phyloP scores from a whole-genome alignment of 169 alveolate genomes.

The Plasmodium ovale region DNA sequence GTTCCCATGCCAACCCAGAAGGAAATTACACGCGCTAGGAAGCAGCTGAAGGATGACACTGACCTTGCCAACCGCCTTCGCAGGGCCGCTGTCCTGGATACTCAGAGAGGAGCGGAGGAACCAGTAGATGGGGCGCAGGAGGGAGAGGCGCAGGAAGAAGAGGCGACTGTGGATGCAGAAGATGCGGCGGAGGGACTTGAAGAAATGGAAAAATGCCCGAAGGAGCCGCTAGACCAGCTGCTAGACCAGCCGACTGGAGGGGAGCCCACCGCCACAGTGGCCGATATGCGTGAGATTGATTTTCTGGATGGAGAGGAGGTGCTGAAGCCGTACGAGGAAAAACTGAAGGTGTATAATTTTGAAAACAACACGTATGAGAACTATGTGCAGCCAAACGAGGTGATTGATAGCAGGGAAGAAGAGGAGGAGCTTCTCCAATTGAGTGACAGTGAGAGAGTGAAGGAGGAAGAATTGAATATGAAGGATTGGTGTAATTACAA shows the following conservation, averaged over 20 bases:
- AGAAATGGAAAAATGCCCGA: background rate
- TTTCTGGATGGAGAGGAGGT: background rate
- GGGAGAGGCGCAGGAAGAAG: background rate
- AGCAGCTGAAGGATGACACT: slow-evolving; percentile 16
- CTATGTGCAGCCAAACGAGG: slow-evolving; percentile 5
- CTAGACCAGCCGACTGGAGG: background rate
- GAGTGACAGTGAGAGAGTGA: slow-evolving; percentile 48
- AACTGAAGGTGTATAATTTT: slow-evolving; percentile 25
- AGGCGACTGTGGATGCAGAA: background rate
- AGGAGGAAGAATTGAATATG: background rate
- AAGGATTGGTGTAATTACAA: slow-evolving; percentile 64
- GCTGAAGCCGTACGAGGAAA: slow-evolving; percentile 3
- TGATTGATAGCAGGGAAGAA: slow-evolving; percentile 2
- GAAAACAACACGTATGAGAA: slow-evolving; percentile 41
- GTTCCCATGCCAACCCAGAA: background rate
- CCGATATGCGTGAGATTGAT: background rate
- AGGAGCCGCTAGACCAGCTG: background rate
- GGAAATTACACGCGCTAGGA: slow-evolving; percentile 31
- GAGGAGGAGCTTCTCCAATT: slow-evolving; percentile 45
- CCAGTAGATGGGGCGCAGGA: background rate
- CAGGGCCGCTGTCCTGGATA: slow-evolving; percentile 11
- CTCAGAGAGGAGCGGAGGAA: background rate
- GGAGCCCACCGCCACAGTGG: background rate
- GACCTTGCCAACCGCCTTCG: slow-evolving; percentile 31
- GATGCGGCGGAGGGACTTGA: background rate